Evolutionary conservation across 495 filamentous ascomycete species (phyloP), one percentile per base, ranked within the genome.

Genomic region (Chaetomium tenue): DNA sequence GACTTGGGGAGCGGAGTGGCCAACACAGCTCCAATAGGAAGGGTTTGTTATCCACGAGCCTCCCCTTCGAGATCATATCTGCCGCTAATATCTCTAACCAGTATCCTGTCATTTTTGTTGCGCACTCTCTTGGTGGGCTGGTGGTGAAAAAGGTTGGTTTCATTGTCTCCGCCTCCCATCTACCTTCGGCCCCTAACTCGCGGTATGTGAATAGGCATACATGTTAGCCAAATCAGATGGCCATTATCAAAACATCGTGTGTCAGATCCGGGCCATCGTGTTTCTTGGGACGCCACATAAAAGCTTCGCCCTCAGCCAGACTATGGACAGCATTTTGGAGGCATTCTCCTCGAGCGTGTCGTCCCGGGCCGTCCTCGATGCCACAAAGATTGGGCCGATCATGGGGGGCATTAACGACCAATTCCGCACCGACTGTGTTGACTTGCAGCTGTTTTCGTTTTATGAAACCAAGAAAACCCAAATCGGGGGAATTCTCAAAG

Each of bases 241-340:
- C 33, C 55, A 58, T 3, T 58, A 26, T 26, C 55, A 42, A 6
- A 7, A 23, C 33, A 26, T 58, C n/a, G 37, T 42, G 5, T 40
- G 33, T n/a, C 55, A 42, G 25, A 15, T 23, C 33, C 55, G 33
- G 18, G 57, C 40, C 40, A 47, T 60, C 20, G 12, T 60, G 22
- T 60, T 60, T 42, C 40, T 60, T 37, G 37, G 39, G 5, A 60
- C 57, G 30, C 57, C 57, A 3, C 57, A 60, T 5, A 23, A 42
- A 16, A 42, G 40, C 8, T 46, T 42, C 15, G 42, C n/a, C 57
- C 20, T 60, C 9, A 23, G 40, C 11, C 37, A 58, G n/a, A 0
- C 23, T 6, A 20, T 58, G 16, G 46, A 46, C 39, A 25, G 26
- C 18, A 42, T 58, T 6, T 20, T 58, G 18, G n/a, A n/a, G n/a